Percentiles rank a stretch among this genome's conserved stretches.
Evolutionary conservation across 1,139 yeast genomes (phyloP).

Genomic region (Zygoascus sp.): DNA sequence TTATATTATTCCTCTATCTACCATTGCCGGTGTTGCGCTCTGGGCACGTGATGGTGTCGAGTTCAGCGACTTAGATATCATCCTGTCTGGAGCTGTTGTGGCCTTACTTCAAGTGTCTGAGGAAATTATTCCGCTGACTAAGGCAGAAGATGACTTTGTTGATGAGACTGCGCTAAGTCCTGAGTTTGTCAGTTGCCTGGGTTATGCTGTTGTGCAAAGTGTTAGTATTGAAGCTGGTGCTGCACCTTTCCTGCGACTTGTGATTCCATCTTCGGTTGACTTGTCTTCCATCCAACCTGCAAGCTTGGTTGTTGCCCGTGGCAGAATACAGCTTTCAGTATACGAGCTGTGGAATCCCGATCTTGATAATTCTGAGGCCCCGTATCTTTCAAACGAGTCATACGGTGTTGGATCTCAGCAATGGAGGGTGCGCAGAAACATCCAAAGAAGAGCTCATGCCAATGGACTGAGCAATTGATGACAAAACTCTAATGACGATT

Average conservation of each 20-base stretch:
- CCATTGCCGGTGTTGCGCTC: conserved; percentile 27
- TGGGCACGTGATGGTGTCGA: conserved; percentile 30
- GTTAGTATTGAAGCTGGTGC: conserved; percentile 37
- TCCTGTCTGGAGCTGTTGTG: conserved; percentile 33
- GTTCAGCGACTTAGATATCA: conserved; percentile 23
- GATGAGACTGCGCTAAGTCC: conserved; percentile 11
- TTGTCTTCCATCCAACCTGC: conserved; percentile 15
- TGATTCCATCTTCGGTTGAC: conserved; percentile 45
- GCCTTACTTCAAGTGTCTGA: conserved; percentile 24
- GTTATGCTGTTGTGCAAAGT: conserved; percentile 42
- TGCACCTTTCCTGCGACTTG: conserved; percentile 47
- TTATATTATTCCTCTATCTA: conserved; percentile 23
- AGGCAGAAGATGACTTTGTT: conserved; percentile 1
- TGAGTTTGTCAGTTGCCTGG: conserved; percentile 23
- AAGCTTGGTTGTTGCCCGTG: conserved; percentile 46
- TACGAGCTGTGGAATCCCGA: conserved; percentile 36
- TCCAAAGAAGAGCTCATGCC: conserved; percentile 16
- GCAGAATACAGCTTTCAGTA: conserved; percentile 60
- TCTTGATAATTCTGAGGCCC: conserved; percentile 15
- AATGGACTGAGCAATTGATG: background rate
- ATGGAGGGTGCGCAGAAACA: conserved; percentile 58
- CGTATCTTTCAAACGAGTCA: conserved; percentile 39
- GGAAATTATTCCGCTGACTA: background rate
- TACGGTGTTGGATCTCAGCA: conserved; percentile 53
- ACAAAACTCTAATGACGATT: background rate